Base-by-base conservation (phyloP, 305 asterid species). In the Solanum hybrid region DNA sequence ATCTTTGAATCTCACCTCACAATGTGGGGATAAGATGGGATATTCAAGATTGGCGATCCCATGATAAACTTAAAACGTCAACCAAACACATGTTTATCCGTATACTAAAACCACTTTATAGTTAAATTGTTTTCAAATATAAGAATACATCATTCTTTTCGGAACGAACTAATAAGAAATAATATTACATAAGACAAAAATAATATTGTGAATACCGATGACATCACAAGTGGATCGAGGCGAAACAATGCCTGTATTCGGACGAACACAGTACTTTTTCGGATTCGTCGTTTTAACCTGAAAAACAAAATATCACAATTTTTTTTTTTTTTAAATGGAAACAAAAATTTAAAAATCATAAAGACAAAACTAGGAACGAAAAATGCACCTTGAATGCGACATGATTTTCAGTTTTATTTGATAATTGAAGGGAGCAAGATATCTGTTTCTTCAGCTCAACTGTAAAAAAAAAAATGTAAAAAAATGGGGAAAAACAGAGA, bases 221-320 rank as follows among this genome's bases (percentile, higher is more conserved):
- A 94, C 88, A 89, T 92, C 92, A 90, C 89, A 89, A 74, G 95
- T 92, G 37, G 97, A 93, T 89, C 89, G 92, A 28, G 98, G 98
- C 92, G 90, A 89, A 90, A 96, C 93, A 86, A 96, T 81, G 88
- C 96, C 98, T 22, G 92, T 92, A 88, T 93, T 96, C 29, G 98
- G 98, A 26, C 95, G 91, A 89, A 94, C 98, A 82, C 94, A 91
- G 83, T 94, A 96, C 88, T 94, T 95, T 90, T 93, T 94, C 2
- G 95, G 96, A 90, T 93, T 94, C 31, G 98, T 95, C 13, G 98
- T 94, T 92, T 95, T 91, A 79, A 94, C 94, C 95, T 94, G 85
- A 67, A 90, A 67, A 87, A 24, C 31, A 69, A 24, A 69, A 71
- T 18, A 57, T 11, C 22, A 67, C 86, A 88, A 31, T 51, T 51